Evolutionary conservation across 495 filamentous ascomycete genomes (phyloP).

Genomic region (Hypoxylon perforatum): DNA sequence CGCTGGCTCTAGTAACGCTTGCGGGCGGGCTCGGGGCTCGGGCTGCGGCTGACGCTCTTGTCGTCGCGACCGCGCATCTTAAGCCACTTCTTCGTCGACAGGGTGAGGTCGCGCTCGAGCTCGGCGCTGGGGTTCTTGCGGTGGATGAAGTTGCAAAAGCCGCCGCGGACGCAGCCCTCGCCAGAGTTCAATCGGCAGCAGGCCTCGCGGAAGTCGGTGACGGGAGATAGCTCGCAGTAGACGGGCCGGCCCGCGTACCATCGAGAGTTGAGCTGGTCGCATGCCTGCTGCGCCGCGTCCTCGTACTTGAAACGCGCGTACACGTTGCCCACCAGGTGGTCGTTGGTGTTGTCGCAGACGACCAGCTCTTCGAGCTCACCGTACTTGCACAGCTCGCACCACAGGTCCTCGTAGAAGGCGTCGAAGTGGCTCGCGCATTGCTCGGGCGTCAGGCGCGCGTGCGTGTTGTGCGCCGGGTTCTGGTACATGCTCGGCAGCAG

Average conservation of each 20-base stretch:
- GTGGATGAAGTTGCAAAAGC: slow-evolving; percentile 99
- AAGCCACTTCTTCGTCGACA: slow-evolving; percentile 96
- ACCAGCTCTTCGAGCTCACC: slow-evolving; percentile 91
- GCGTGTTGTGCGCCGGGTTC: slow-evolving; percentile 96
- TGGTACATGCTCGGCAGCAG: slow-evolving; percentile 99
- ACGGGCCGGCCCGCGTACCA: slow-evolving; percentile 98
- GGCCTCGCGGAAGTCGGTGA: slow-evolving; percentile 98
- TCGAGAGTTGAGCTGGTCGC: slow-evolving; percentile 90
- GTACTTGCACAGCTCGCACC: slow-evolving; percentile 98
- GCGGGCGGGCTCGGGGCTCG: slow-evolving; percentile 80
- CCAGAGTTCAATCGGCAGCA: slow-evolving; percentile 95
- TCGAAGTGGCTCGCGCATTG: slow-evolving; percentile 99
- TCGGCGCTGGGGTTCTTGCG: slow-evolving; percentile 91
- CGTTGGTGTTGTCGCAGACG: slow-evolving; percentile 96
- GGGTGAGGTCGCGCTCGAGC: slow-evolving; percentile 85
- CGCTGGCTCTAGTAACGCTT: slow-evolving; percentile 64
- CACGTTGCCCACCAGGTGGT: slow-evolving; percentile 98
- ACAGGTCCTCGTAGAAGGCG: slow-evolving; percentile 99
- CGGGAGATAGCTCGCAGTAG: slow-evolving; percentile 96
- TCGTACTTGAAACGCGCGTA: slow-evolving; percentile 99
- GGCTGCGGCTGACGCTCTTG: slow-evolving; percentile 79
- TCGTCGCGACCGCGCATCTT: slow-evolving; percentile 85
- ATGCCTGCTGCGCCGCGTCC: slow-evolving; percentile 91
- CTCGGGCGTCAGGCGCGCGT: slow-evolving; percentile 92
- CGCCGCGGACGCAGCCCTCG: slow-evolving; percentile 94